Evolutionary conservation across 2,329 filamentous ascomycete species (phyloP), one percentile per base, ranked within the genome.

Genomic region (Sporothrix pallida): DNA sequence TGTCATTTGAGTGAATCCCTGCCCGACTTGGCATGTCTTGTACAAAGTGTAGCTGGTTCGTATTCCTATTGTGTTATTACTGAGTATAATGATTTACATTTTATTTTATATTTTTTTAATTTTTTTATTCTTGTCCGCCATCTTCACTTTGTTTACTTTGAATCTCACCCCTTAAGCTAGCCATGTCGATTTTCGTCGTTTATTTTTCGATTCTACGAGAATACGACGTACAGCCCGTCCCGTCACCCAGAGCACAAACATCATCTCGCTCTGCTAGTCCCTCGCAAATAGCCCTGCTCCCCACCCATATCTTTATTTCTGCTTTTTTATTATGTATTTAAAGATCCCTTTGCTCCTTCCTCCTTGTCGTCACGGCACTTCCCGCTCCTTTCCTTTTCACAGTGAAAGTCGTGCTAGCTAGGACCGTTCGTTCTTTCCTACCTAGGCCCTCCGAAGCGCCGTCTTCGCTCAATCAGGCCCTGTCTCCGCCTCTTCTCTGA

Each of bases 391-490:
- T 56, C 52, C 20, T 12, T 20, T 37, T 37, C 31, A 37, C 31
- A 37, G 7, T 37, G 31, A 37, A 37, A 37, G 31, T 37, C 31
- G 7, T 37, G 31, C 31, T 37, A 37, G 31, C 31, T 37, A 6
- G 31, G 31, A 7, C 31, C 20, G 20, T 17, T 60, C 26, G 12
- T 67, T 67, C 62, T 26, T 50, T 52, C 20, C 13, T n/a, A 31
- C 12, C 5, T 69, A 70, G 17, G 50, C 2, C 26, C 42, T 6
- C 7, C 23, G 26, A 72, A 56, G 58, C 26, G 26, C 63, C 54
- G n/a, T 54, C 65, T n/a, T 70, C n/a, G 54, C 46, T 46, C 54
- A 37, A 67, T 70, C 54, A 68, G 48, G 65, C 20, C 65, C 65
- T 67, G 58, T 26, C 42, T 62, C 65, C 44, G 68, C 71, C 52